Percentiles rank a stretch among this genome's conserved stretches.
These are phyloP conservation scores for Lactifluus hygrophoroides DNA, from an alignment of 768 basidiomycete genomes.

Conservation along the genomic window DNA sequence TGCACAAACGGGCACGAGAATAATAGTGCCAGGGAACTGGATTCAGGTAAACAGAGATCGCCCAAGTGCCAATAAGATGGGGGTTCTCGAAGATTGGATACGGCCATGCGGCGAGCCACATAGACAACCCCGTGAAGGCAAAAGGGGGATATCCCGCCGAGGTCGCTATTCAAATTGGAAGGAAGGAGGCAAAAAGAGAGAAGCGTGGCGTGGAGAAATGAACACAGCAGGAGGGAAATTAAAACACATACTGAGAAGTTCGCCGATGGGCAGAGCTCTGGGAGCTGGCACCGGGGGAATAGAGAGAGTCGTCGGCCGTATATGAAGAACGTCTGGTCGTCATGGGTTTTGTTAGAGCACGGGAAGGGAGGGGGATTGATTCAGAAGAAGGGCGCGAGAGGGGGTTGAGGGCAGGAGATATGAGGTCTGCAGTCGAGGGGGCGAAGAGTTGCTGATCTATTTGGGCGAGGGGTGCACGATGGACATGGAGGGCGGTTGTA, in stretches of 20 bases:
- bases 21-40: too few relatives aligned
- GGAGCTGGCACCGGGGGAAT: neutral
- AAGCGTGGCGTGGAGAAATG: neutral
- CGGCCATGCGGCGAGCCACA: conserved; percentile 8
- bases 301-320: conserved; percentile 12
- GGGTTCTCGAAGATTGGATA: conserved; percentile 2
- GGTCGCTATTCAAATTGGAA: conserved; percentile 2
- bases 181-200: neutral
- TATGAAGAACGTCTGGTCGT: conserved; percentile 16
- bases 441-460: conserved; percentile 17
- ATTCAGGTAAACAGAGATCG: too few relatives aligned
- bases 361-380: neutral
- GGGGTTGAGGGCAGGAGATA: conserved; percentile 1
- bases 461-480: conserved; percentile 19
- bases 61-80: neutral
- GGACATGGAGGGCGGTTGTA: conserved; percentile 9
- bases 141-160: conserved; percentile 1
- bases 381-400: conserved; percentile 8
- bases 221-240: neutral
- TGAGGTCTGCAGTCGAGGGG: neutral
- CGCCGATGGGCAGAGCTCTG: conserved; percentile 13
- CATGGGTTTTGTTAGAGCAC: conserved; percentile 7
- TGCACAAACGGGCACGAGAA: neutral
- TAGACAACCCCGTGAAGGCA: neutral
- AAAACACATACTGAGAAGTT: conserved; percentile 16